Conservation (phyloP, 129 eudicot genomes). For the Pulicaria dysenterica region DNA sequence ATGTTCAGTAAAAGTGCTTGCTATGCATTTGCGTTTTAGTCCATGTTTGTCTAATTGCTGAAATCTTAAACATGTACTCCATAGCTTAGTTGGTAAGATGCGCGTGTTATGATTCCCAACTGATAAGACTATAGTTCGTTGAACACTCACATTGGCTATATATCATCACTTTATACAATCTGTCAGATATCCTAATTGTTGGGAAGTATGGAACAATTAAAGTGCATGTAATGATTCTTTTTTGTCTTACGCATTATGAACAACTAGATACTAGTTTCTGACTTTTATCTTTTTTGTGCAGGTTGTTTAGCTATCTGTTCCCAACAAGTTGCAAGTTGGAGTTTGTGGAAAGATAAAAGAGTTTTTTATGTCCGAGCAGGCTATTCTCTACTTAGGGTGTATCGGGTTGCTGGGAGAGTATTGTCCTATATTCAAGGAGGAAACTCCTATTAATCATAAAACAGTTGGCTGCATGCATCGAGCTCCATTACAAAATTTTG, state of each 20-base stretch:
- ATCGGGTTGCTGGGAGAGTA: conserved; percentile 60
- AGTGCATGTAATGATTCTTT: not conserved
- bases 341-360: conserved; percentile 31
- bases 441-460: conserved; percentile 10
- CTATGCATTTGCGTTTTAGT: not conserved
- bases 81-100: not conserved
- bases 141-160: not conserved
- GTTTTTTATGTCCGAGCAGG: conserved; percentile 60
- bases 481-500: conserved; percentile 25
- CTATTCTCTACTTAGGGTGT: conserved; percentile 41
- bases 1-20: not conserved
- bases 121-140: not conserved
- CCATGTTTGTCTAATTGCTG: not conserved
- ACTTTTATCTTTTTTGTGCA: not conserved
- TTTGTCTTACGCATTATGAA: not conserved
- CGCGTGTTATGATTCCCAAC: not conserved
- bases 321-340: conserved; percentile 29
- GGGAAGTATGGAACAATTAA: not conserved
- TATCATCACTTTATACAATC: not conserved
- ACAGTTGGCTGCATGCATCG: conserved; percentile 51
- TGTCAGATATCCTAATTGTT: not conserved
- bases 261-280: not conserved
- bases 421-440: conserved; percentile 43
- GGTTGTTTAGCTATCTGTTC: conserved; percentile 16
- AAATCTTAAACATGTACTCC: too few species aligned